Percentiles rank a stretch among this genome's conserved stretches.
These are phyloP conservation scores for Penicillium janthinellum DNA, from an alignment of 2,329 filamentous ascomycete genomes.

Conservation along the genomic window DNA sequence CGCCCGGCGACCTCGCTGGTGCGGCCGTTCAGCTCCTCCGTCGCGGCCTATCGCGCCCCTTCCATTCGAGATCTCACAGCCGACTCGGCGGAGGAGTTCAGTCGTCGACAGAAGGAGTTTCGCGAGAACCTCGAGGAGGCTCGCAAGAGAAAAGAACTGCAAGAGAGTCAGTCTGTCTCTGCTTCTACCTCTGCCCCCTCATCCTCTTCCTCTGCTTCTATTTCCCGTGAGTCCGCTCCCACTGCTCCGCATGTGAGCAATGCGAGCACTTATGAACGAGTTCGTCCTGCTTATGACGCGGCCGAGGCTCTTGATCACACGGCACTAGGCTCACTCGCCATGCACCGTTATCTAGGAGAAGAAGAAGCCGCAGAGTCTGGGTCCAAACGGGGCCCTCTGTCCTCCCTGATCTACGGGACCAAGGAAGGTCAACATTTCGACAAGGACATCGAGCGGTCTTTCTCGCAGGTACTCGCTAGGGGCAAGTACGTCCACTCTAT, in stretches of 20 bases:
- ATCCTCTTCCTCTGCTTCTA: conserved; percentile 1
- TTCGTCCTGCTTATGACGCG: conserved; percentile 41
- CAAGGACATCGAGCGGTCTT: conserved; percentile 92
- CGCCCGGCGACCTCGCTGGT: conserved; percentile 53
- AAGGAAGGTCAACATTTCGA: conserved; percentile 93
- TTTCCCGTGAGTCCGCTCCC: conserved; percentile 44
- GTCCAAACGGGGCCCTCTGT: conserved; percentile 71
- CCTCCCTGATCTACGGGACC: conserved; percentile 93
- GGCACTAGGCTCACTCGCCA: conserved; percentile 64
- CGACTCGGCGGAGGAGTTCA: conserved; percentile 73
- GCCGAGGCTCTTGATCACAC: conserved; percentile 44
- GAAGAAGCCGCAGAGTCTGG: conserved; percentile 61
- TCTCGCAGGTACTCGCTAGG: conserved; percentile 89
- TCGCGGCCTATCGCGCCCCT: conserved; percentile 60
- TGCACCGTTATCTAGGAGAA: conserved; percentile 55
- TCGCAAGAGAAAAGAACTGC: conserved; percentile 73
- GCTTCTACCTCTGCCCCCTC: conserved; percentile 46
- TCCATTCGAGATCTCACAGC: conserved; percentile 82
- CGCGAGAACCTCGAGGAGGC: conserved; percentile 76
- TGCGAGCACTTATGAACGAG: conserved; percentile 41
- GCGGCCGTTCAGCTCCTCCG: conserved; percentile 62
- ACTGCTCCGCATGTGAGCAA: conserved; percentile 50
- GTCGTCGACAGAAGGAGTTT: conserved; percentile 80
- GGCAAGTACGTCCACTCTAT: conserved; percentile 99
- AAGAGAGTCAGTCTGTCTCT: conserved; percentile 75